These are phyloP conservation scores for Metarhizium guizhouense DNA, from an alignment of 2,329 filamentous ascomycete genomes.

Conservation along the genomic window DNA sequence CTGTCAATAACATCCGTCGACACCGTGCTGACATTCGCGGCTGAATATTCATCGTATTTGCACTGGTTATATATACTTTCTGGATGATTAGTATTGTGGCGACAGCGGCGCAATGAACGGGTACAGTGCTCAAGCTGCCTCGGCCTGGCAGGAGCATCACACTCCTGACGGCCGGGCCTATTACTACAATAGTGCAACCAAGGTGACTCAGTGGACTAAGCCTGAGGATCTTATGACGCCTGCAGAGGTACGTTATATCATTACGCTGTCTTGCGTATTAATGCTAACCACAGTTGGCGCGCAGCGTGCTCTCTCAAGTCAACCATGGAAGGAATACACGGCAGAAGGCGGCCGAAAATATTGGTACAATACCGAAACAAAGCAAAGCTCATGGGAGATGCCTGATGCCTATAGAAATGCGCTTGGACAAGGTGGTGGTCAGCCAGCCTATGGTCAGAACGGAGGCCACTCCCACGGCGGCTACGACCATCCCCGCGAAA, in stretches of 20 bases:
- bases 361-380: constrained; percentile 89
- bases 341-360: constrained; percentile 83
- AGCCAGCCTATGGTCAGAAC: constrained; percentile 31
- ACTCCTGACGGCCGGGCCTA: constrained; percentile 78
- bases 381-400: constrained; percentile 91
- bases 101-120: constrained; percentile 46
- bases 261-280: no score
- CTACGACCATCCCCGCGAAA: constrained; percentile 30
- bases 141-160: constrained; percentile 71
- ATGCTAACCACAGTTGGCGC: neutral
- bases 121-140: constrained; percentile 37
- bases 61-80: neutral
- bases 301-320: constrained; percentile 69
- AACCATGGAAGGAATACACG: constrained; percentile 90
- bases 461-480: constrained; percentile 27
- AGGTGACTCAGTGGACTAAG: constrained; percentile 89
- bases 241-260: constrained; percentile 55
- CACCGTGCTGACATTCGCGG: neutral
- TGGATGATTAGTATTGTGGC: neutral
- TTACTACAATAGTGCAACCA: constrained; percentile 82
- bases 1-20: neutral
- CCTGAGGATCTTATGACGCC: constrained; percentile 80
- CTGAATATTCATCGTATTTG: neutral
- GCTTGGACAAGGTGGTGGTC: constrained; percentile 34
- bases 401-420: constrained; percentile 74